Evolutionary conservation across 2,329 filamentous ascomycete genomes (phyloP).

Genomic region (Mycocentrospora acerina): DNA sequence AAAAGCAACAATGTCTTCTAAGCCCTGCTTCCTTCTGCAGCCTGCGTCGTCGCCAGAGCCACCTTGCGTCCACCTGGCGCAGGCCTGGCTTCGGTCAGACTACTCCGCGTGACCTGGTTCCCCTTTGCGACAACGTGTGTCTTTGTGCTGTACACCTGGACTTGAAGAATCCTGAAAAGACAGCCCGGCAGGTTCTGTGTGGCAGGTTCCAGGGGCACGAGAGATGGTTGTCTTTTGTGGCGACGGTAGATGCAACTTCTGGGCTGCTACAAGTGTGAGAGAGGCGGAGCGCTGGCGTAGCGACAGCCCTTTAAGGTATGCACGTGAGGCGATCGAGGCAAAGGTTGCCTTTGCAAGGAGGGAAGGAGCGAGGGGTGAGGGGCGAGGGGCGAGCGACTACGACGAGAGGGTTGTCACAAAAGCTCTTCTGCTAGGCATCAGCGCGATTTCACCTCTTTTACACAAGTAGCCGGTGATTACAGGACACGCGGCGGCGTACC

Average conservation of each 20-base stretch:
- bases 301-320: neutral
- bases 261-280: too few species aligned
- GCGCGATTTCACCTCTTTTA: slow-evolving; percentile 1
- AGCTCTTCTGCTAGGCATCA: slow-evolving; percentile 17
- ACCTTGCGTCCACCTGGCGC: neutral
- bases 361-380: slow-evolving; percentile 8
- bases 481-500: slow-evolving; percentile 10
- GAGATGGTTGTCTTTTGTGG: too few species aligned
- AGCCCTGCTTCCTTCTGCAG: neutral
- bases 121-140: neutral
- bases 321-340: slow-evolving; percentile 14
- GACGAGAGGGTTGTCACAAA: slow-evolving; percentile 25
- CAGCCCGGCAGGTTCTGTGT: too few species aligned
- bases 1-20: neutral
- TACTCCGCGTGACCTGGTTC: neutral
- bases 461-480: slow-evolving; percentile 15
- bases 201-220: too few species aligned
- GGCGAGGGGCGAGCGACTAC: slow-evolving; percentile 5
- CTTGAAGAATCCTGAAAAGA: too few species aligned
- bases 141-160: too few species aligned
- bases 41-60: neutral
- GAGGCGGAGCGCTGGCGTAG: neutral
- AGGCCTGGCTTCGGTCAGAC: neutral
- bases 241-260: too few species aligned
- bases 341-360: slow-evolving; percentile 17